Conservation (phyloP, 2,329 filamentous ascomycete genomes). For the Cyanodermella asteris region DNA sequence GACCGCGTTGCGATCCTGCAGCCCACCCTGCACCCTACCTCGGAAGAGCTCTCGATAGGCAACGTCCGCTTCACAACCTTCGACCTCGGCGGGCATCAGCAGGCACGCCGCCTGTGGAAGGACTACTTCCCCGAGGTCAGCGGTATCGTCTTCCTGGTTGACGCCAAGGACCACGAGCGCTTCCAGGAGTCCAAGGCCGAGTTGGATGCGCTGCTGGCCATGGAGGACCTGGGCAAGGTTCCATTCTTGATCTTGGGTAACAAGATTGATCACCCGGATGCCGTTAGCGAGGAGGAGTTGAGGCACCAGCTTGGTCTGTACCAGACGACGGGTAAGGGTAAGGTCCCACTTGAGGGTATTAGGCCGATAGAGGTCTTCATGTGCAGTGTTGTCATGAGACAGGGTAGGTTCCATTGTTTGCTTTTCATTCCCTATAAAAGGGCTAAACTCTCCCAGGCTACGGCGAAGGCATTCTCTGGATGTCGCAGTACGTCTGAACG, state of each 20-base stretch:
- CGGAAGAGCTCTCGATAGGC: slow-evolving; percentile 78
- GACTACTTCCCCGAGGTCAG: slow-evolving; percentile 94
- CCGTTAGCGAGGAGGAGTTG: slow-evolving; percentile 86
- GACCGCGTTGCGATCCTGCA: slow-evolving; percentile 80
- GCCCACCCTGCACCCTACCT: slow-evolving; percentile 79
- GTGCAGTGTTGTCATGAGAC: slow-evolving; percentile 97
- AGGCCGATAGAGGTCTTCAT: slow-evolving; percentile 94
- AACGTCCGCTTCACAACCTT: slow-evolving; percentile 91
- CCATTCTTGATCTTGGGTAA: slow-evolving; percentile 93
- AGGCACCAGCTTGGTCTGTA: slow-evolving; percentile 81
- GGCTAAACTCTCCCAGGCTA: slow-evolving; percentile 34
- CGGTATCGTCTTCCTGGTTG: slow-evolving; percentile 85
- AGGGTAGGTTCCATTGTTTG: slow-evolving; percentile 35
- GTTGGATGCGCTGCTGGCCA: slow-evolving; percentile 80
- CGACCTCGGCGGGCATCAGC: slow-evolving; percentile 80
- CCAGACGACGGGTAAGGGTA: slow-evolving; percentile 91
- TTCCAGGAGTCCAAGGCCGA: slow-evolving; percentile 89
- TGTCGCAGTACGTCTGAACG: slow-evolving; percentile 84
- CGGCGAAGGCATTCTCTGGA: slow-evolving; percentile 75
- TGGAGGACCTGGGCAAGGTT: slow-evolving; percentile 92
- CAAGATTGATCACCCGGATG: slow-evolving; percentile 97
- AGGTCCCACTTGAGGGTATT: slow-evolving; percentile 78
- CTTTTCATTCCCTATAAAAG: neutral
- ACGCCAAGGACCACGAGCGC: slow-evolving; percentile 91
- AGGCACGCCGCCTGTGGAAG: slow-evolving; percentile 86